Base-by-base conservation (phyloP, 257 asterid genomes). In the Verbascum thapsus region DNA sequence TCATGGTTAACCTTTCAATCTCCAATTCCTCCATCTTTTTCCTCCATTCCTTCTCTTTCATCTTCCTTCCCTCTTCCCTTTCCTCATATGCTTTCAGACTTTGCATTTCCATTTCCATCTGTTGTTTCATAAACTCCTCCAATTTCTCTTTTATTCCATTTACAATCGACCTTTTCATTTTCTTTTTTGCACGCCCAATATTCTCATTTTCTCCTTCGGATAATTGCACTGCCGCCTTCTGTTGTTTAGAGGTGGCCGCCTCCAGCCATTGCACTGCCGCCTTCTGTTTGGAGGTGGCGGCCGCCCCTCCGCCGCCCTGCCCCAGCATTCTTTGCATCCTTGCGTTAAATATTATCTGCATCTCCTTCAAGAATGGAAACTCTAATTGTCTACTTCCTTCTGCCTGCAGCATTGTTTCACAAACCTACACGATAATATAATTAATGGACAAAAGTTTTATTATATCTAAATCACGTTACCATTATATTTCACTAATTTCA, bases 281-380 rank as follows among this genome's bases (percentile, higher is more conserved):
- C 62, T 80, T 85, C 73, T 78, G 85, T 71, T 82, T 85, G 0
- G 95, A 79, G 8, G 83, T 68, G 22, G 78, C 49, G 41, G 78
- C 37, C 40, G 67, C 66, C 39, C 81, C 83, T 0, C 88, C 89
- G 1, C 94, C 91, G 60, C 87, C 99, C 58, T 74, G 79, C 99
- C 99, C 89, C 4, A 92, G 57, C 95, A 92, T 92, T 63, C 96
- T 63, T 63, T 90, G 95, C 96, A 94, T 84, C 58, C 99, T 76
- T 0, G 92, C 73, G 0, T 80, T 22, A 69, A 94, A 82, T 45
- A 94, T 85, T 15, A 79, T 60, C 66, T 90, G 99, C 22, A 94
- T 60, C 60, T 94, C 99, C 59, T 77, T 88, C 87, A 84, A 90
- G 72, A 82, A 90, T 42, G 95, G 98, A 61, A 94, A 94, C 49